Percentiles rank a stretch among this genome's conserved stretches.
These are phyloP conservation scores for Spergularia bocconei DNA, from an alignment of 148 eudicot species.

Conservation along the genomic window DNA sequence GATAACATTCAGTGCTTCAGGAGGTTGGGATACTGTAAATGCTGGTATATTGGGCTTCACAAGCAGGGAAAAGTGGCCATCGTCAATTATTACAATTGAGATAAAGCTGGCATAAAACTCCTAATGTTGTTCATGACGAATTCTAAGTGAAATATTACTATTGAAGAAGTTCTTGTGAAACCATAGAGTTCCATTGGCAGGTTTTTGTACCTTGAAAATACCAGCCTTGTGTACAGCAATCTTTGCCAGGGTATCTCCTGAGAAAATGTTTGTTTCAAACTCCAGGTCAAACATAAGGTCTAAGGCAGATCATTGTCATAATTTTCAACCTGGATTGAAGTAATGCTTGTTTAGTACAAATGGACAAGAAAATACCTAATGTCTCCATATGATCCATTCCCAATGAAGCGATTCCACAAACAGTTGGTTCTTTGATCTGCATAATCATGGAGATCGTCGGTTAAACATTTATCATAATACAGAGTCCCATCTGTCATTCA, in stretches of 20 bases:
- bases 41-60: conserved; percentile 81
- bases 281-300: not conserved
- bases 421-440: conserved; percentile 79
- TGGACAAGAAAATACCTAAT: conserved; percentile 48
- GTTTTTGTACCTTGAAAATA: conserved; percentile 65
- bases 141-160: not conserved
- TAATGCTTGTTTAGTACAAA: not conserved
- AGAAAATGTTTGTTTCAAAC: conserved; percentile 17
- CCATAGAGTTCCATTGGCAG: conserved; percentile 1
- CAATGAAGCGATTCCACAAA: conserved; percentile 76
- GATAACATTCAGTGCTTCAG: conserved; percentile 79
- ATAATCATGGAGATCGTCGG: conserved; percentile 9
- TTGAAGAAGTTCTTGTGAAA: not conserved
- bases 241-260: conserved; percentile 67
- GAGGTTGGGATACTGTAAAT: conserved; percentile 63
- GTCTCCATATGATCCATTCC: conserved; percentile 88
- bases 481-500: not conserved
- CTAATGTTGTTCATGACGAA: conserved; percentile 20
- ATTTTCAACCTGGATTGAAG: not conserved
- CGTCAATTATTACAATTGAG: conserved; percentile 52
- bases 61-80: conserved; percentile 39
- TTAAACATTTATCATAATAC: not conserved
- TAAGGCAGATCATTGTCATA: conserved; percentile 4
- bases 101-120: conserved; percentile 40
- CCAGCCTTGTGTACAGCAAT: conserved; percentile 91